Base-by-base conservation (phyloP, 2,329 filamentous ascomycete species). In the Drechslerella dactyloides region DNA sequence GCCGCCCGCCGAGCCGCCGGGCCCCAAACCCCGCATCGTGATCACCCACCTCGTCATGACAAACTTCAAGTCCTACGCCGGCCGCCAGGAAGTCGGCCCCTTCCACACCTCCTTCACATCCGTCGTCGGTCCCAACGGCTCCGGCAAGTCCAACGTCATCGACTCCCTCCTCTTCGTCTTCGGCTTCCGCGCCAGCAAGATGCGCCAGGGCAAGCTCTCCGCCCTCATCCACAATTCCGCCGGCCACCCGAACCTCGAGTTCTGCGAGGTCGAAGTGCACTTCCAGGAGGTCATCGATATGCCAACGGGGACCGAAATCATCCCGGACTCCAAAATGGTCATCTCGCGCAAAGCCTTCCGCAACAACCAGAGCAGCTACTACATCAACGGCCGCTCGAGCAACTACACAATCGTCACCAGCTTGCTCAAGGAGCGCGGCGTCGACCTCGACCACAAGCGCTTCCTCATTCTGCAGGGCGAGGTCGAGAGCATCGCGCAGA, bases 51-150 rank as follows among this genome's bases (percentile, higher is more conserved):
- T 99, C 54, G 88, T 96, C 69, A 84, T 99, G 76, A 96, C 87
- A 75, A 99, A 99, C 80, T 99, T 99, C 86, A 99, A 99, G 82
- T 97, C 93, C 82, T 99, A 99, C 79, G 94, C 94, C 15, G 94
- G 94, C 2, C 85, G 90, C 73, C 94, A 99, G 79, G 89, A 96
- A 81, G 94, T 99, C 69, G 94, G 94, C 0, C 94, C 94, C 0
- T 99, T 99, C 79, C 94, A 99, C 79, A 86, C 74, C 1, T 99
- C 94, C 0, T 99, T 99, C 81, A 97, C 94, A 1, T 97, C 94
- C 0, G 94, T 99, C 1, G 94, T 99, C 8, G 96, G 94, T 0
- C 94, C 96, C 55, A 99, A 99, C 79, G 94, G 94, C 73, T 99
- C 94, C 8, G 94, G 94, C 69, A 99, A 99, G 80, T 97, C 94